Conservation (phyloP, 148 eudicot species). For the Fallopia convolvulus region DNA sequence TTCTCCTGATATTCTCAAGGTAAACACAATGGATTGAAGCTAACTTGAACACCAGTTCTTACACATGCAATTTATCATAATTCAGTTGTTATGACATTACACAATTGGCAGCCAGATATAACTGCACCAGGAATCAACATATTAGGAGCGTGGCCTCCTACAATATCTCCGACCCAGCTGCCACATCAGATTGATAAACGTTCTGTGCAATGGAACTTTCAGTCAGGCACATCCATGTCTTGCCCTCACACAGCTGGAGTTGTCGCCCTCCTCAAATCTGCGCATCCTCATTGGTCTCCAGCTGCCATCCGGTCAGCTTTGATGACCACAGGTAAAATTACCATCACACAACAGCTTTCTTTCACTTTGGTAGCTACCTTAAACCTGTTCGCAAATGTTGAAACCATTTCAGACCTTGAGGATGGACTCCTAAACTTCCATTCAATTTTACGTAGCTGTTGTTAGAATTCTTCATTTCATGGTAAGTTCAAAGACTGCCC, state of each 20-base stretch:
- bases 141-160: slow-evolving; percentile 7
- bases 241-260: slow-evolving; percentile 8
- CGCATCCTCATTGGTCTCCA: slow-evolving; percentile 9
- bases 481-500: no score
- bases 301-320: slow-evolving; percentile 9
- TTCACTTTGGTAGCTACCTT: neutral
- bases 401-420: no score
- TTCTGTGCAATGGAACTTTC: neutral
- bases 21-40: neutral
- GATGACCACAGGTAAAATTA: slow-evolving; percentile 10
- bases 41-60: neutral
- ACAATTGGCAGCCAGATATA: slow-evolving; percentile 4
- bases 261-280: neutral
- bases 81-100: neutral
- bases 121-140: slow-evolving; percentile 10
- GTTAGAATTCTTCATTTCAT: no score
- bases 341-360: neutral
- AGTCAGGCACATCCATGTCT: slow-evolving; percentile 10
- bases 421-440: no score
- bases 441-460: no score
- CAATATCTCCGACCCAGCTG: neutral
- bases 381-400: no score
- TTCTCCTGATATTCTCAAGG: slow-evolving; percentile 8
- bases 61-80: neutral
- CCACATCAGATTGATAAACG: neutral